These are phyloP conservation scores for Solanum gracilifrons DNA, from an alignment of 257 asterid species.

Conservation along the genomic window DNA sequence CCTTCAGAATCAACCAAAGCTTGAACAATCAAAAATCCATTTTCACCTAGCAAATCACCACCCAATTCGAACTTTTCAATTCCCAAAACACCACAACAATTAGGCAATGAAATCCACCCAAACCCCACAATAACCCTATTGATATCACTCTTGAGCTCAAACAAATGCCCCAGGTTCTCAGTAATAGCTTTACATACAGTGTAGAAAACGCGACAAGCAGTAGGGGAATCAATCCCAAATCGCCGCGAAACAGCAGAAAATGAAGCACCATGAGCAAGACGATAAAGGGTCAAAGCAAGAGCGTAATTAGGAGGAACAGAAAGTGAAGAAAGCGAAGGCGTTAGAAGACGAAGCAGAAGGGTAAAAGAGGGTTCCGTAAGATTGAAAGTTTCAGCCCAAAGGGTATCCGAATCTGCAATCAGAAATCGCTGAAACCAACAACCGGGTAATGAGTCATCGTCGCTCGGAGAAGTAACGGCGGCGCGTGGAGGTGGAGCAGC, in stretches of 20 bases:
- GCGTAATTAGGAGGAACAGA: conserved; percentile 49
- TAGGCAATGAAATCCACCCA: conserved; percentile 84
- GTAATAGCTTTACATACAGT: conserved; percentile 64
- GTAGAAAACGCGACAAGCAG: conserved; percentile 68
- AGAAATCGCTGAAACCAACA: conserved; percentile 60
- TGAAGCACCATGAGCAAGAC: conserved; percentile 59
- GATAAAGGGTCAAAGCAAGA: conserved; percentile 63
- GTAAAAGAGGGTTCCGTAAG: conserved; percentile 63
- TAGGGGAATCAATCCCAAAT: conserved; percentile 39
- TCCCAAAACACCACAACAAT: conserved; percentile 86
- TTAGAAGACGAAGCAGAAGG: conserved; percentile 69
- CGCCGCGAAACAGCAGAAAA: conserved; percentile 57
- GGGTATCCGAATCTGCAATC: conserved; percentile 40
- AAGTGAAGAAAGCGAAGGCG: conserved; percentile 49
- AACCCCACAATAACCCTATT: conserved; percentile 64
- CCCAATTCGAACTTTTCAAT: conserved; percentile 53
- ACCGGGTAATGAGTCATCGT: background rate
- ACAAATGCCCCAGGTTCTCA: conserved; percentile 67
- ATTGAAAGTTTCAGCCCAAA: conserved; percentile 70
- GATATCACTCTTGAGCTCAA: conserved; percentile 67
- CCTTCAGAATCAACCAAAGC: conserved; percentile 93
- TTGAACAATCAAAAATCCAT: conserved; percentile 52
- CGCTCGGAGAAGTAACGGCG: background rate
- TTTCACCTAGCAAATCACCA: conserved; percentile 20
- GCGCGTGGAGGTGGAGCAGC: background rate